A percentile compares a stretch with the other conserved stretches of the same genome.
Evolutionary conservation across 2,329 filamentous ascomycete species (phyloP).

Genomic region (Penicillium rolfsii): DNA sequence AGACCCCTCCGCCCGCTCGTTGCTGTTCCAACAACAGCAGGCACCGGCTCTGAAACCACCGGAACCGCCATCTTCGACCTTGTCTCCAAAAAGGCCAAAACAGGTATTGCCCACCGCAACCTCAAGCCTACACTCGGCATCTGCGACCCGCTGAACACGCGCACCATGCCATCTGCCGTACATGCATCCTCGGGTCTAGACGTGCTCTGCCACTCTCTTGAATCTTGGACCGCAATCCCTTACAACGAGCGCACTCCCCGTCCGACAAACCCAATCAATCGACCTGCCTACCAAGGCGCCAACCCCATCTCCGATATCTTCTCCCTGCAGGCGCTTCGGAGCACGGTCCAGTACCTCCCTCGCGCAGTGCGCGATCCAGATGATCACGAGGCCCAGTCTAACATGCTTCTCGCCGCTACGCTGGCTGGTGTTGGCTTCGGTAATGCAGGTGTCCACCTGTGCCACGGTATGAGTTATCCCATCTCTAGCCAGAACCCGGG

Average conservation of each 20-base stretch:
- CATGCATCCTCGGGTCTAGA: slow-evolving; percentile 91
- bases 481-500: slow-evolving; percentile 93
- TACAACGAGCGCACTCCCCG: slow-evolving; percentile 83
- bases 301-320: slow-evolving; percentile 99
- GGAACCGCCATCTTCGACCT: slow-evolving; percentile 98
- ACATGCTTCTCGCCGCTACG: slow-evolving; percentile 95
- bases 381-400: slow-evolving; percentile 86
- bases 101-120: slow-evolving; percentile 91
- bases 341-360: slow-evolving; percentile 89
- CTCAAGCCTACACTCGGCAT: slow-evolving; percentile 95
- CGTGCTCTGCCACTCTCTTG: slow-evolving; percentile 91
- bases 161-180: slow-evolving; percentile 93
- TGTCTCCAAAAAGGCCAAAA: slow-evolving; percentile 86
- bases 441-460: slow-evolving; percentile 92
- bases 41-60: slow-evolving; percentile 90
- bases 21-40: slow-evolving; percentile 82
- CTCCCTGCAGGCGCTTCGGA: slow-evolving; percentile 79
- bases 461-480: slow-evolving; percentile 93
- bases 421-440: slow-evolving; percentile 95
- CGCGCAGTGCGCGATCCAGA: slow-evolving; percentile 85
- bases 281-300: slow-evolving; percentile 93
- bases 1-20: slow-evolving; percentile 74
- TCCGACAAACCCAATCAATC: slow-evolving; percentile 83
- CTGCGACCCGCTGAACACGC: slow-evolving; percentile 82
- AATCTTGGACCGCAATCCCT: slow-evolving; percentile 97